These are phyloP conservation scores for Malus hybrid DNA, from an alignment of 331 rosid genomes.

Conservation along the genomic window DNA sequence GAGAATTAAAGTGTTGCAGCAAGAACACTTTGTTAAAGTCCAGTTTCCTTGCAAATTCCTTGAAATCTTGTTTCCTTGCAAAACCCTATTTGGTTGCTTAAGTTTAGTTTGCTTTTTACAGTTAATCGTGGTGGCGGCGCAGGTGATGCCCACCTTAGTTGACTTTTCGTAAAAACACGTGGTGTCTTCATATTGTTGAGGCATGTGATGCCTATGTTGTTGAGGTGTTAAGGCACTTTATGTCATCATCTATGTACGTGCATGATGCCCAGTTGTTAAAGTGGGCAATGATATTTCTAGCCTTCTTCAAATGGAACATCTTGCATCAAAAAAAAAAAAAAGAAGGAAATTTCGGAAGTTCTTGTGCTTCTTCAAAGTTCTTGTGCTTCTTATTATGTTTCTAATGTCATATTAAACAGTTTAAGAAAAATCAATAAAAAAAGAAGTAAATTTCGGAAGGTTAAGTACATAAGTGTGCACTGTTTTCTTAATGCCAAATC, in stretches of 20 bases:
- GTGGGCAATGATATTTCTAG: background rate
- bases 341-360: no score
- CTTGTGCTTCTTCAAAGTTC: background rate
- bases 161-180: background rate
- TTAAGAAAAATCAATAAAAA: background rate
- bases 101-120: background rate
- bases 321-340: no score
- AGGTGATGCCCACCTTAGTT: background rate
- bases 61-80: background rate
- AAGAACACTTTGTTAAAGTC: background rate
- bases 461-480: background rate
- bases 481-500: background rate
- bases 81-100: no score
- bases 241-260: background rate
- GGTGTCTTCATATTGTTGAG: background rate
- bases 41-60: background rate
- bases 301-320: background rate
- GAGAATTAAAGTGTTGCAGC: background rate
- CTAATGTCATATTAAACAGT: background rate
- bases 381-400: background rate
- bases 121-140: background rate
- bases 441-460: background rate
- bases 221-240: background rate
- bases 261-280: background rate
- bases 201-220: background rate